phyloP scores from a whole-genome alignment of 768 basidiomycete genomes.

The Podaxis rugospora region DNA sequence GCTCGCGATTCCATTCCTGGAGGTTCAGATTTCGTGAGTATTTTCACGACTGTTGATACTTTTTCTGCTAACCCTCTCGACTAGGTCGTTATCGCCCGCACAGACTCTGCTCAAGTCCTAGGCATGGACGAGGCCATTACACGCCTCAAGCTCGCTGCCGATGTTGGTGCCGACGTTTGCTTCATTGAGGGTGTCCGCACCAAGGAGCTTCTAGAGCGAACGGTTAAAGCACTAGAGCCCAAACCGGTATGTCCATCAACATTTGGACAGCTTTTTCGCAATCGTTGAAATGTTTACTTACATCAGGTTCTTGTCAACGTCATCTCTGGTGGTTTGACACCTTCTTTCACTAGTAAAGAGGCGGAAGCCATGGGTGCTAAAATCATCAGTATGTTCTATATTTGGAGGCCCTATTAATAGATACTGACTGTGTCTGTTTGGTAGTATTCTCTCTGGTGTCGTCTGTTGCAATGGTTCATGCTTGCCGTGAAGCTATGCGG shows the following conservation, averaged over 20 bases:
- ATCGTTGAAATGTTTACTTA: background rate
- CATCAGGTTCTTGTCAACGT: slow-evolving; percentile 68
- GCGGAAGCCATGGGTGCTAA: slow-evolving; percentile 71
- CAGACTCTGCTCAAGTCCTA: slow-evolving; percentile 73
- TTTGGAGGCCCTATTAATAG: slow-evolving; percentile 9
- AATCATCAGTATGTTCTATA: slow-evolving; percentile 59
- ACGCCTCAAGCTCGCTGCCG: slow-evolving; percentile 65
- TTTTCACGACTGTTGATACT: background rate
- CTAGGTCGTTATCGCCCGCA: slow-evolving; percentile 69
- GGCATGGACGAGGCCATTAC: slow-evolving; percentile 74
- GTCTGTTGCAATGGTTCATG: slow-evolving; percentile 73
- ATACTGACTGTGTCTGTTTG: background rate
- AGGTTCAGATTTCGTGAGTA: slow-evolving; percentile 61
- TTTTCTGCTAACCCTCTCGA: background rate
- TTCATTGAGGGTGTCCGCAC: slow-evolving; percentile 80
- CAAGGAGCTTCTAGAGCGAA: slow-evolving; percentile 55
- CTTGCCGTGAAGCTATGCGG: slow-evolving; percentile 73
- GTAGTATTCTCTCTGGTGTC: slow-evolving; percentile 74
- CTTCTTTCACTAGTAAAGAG: slow-evolving; percentile 65
- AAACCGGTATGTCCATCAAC: slow-evolving; percentile 47
- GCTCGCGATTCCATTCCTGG: slow-evolving; percentile 76
- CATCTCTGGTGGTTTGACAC: slow-evolving; percentile 74
- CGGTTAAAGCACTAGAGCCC: slow-evolving; percentile 64
- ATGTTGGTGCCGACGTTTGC: slow-evolving; percentile 74
- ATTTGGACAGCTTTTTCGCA: background rate